These are phyloP conservation scores for Yarrowia deformans DNA, from an alignment of 805 yeast species.

Conservation along the genomic window DNA sequence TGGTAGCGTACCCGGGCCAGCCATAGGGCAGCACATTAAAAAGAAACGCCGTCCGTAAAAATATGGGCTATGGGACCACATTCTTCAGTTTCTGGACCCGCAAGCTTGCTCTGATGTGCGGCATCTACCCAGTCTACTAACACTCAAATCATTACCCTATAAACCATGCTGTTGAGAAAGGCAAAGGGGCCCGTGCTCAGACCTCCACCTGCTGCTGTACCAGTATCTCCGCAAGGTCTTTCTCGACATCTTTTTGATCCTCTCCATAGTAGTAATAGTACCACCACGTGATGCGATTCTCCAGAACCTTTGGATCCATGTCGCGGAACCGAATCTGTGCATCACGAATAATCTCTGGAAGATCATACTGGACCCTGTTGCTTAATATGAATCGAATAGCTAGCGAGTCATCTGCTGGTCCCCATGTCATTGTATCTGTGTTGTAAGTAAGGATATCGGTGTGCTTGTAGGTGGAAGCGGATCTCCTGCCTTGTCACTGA, in stretches of 20 bases:
- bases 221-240: conserved; percentile 3
- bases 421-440: conserved; percentile 19
- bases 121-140: neutral
- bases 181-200: conserved; percentile 1
- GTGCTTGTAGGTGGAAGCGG: neutral
- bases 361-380: conserved; percentile 19
- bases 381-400: conserved; percentile 8
- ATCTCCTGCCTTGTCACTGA: neutral
- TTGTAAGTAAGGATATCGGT: neutral
- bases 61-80: neutral
- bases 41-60: neutral
- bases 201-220: conserved; percentile 26
- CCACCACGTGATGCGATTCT: conserved; percentile 24
- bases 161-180: conserved; percentile 11
- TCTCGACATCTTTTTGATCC: neutral
- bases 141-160: neutral
- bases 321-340: conserved; percentile 9
- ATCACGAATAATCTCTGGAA: conserved; percentile 1
- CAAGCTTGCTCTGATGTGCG: neutral
- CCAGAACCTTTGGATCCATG: conserved; percentile 4
- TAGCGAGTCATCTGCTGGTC: conserved; percentile 12
- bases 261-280: conserved; percentile 25
- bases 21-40: neutral
- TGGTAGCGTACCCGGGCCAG: neutral
- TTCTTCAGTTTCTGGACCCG: neutral